Evolutionary conservation across 2,329 filamentous ascomycete genomes (phyloP).

Genomic region (Paecilomyces fulvus): DNA sequence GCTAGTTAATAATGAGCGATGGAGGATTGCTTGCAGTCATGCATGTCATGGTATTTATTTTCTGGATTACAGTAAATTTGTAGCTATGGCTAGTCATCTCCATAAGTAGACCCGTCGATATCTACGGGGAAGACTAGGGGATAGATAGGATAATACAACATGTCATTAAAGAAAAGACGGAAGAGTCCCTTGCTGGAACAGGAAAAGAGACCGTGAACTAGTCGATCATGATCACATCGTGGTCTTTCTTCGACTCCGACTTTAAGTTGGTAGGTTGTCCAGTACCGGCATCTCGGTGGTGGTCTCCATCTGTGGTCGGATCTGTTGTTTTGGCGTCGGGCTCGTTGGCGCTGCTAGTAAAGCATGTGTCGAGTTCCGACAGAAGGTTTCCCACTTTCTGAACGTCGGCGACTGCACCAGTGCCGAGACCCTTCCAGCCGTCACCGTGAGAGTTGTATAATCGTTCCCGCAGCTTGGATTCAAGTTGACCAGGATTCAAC

Average conservation of each 20-base stretch:
- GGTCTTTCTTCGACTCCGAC: background rate
- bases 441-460: conserved; percentile 29
- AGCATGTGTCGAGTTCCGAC: conserved; percentile 21
- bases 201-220: conserved; percentile 7
- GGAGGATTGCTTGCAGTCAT: background rate
- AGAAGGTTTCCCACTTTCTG: conserved; percentile 26
- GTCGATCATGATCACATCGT: conserved; percentile 32
- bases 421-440: conserved; percentile 33
- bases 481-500: conserved; percentile 12
- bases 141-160: background rate
- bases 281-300: background rate
- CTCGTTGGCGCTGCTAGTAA: conserved; percentile 8
- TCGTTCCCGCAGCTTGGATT: conserved; percentile 18
- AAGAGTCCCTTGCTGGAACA: background rate
- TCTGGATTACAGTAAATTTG: no score
- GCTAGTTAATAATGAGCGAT: background rate
- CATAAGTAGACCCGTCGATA: background rate
- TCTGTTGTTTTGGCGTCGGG: background rate
- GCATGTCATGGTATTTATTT: background rate
- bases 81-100: background rate
- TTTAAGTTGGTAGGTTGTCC: conserved; percentile 1
- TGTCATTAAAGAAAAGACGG: background rate
- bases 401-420: conserved; percentile 26
- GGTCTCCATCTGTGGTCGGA: background rate
- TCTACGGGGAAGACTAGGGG: background rate